Evolutionary conservation across 331 rosid species (phyloP).

Genomic region (Quercus tomentella): DNA sequence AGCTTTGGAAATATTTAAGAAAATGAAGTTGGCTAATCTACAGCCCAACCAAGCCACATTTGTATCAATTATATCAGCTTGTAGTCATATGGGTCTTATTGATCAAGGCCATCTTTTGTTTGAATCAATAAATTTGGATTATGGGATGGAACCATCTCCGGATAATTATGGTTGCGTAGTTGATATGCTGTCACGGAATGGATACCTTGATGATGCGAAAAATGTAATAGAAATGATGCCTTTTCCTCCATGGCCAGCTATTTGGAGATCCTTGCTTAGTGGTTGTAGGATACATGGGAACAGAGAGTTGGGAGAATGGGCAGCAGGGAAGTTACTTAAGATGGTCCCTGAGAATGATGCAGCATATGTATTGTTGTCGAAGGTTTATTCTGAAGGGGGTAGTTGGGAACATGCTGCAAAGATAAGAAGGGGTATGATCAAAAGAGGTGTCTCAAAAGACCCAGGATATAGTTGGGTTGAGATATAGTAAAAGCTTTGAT

Average conservation of each 20-base stretch:
- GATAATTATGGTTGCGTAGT: constrained; percentile 49
- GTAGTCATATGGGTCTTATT: constrained; percentile 47
- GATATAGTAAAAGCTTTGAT: constrained; percentile 9
- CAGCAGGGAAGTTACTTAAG: constrained; percentile 32
- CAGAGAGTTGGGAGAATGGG: constrained; percentile 47
- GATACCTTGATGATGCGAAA: constrained; percentile 47
- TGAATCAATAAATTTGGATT: constrained; percentile 28
- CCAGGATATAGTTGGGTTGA: constrained; percentile 50
- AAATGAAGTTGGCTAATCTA: constrained; percentile 35
- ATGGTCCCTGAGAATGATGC: constrained; percentile 39
- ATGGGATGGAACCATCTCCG: constrained; percentile 33
- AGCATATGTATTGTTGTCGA: constrained; percentile 34
- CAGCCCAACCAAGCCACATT: constrained; percentile 56
- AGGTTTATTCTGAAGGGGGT: constrained; percentile 44
- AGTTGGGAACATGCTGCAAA: constrained; percentile 51
- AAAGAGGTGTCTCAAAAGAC: constrained; percentile 30
- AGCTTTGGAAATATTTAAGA: constrained; percentile 41
- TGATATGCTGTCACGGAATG: constrained; percentile 54
- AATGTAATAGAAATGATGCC: constrained; percentile 44
- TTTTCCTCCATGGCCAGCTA: constrained; percentile 50
- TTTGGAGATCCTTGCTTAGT: constrained; percentile 51
- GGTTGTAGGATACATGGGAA: constrained; percentile 55
- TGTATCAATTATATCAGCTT: constrained; percentile 49
- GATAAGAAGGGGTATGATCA: constrained; percentile 31
- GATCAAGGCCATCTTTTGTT: constrained; percentile 37